Evolutionary conservation across 768 basidiomycete genomes (phyloP).

Genomic region (Phanerochaete sordida): DNA sequence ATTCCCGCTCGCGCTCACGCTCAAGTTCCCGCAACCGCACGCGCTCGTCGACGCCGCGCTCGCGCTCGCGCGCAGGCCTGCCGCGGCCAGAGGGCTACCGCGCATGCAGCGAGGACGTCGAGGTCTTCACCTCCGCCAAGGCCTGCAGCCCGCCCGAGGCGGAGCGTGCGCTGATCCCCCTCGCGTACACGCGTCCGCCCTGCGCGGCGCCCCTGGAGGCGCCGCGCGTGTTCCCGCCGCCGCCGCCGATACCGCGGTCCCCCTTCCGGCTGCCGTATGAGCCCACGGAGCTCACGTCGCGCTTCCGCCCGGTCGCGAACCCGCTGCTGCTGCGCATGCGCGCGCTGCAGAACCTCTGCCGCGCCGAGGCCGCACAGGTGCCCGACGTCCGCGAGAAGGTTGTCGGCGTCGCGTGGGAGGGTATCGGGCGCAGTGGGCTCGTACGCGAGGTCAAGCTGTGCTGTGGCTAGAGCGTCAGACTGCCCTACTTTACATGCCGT

Average conservation of each 20-base stretch:
- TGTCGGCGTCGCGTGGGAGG: constrained; percentile 58
- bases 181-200: constrained; percentile 2
- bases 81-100: constrained; percentile 41
- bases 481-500: not conserved
- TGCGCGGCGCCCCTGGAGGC: constrained; percentile 21
- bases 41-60: constrained; percentile 8
- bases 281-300: constrained; percentile 31
- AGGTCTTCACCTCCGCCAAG: constrained; percentile 30
- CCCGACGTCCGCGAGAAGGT: constrained; percentile 40
- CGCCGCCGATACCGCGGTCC: constrained; percentile 38
- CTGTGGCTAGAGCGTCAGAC: not conserved
- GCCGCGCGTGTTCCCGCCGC: constrained; percentile 27
- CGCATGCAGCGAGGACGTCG: constrained; percentile 39
- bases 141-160: not conserved
- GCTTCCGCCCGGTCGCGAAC: constrained; percentile 58
- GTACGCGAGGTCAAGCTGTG: constrained; percentile 31
- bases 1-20: constrained; percentile 17
- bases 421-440: constrained; percentile 52
- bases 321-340: constrained; percentile 54
- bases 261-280: constrained; percentile 36
- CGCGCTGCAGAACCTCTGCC: constrained; percentile 57
- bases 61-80: constrained; percentile 11
- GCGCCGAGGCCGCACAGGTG: constrained; percentile 21
- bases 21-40: constrained; percentile 18
- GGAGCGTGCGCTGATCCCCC: constrained; percentile 3